phyloP scores from a whole-genome alignment of 768 basidiomycete species.

The Pholiota microspora region DNA sequence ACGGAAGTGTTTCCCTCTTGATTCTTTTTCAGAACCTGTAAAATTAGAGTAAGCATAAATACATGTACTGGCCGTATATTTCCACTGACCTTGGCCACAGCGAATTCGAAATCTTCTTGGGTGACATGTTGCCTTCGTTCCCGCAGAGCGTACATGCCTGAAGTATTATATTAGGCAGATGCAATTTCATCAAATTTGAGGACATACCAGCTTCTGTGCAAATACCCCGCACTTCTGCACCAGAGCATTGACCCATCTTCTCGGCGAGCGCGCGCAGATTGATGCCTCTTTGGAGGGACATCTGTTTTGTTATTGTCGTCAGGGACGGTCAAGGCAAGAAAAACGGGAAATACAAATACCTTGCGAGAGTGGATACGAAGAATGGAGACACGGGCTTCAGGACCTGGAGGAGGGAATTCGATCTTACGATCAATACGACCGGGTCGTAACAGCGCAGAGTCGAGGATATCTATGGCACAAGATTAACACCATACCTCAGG shows the following conservation, averaged over 20 bases:
- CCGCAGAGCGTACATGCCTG: conserved; percentile 92
- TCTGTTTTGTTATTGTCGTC: conserved; percentile 41
- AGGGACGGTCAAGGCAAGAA: neutral
- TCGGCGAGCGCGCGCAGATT: conserved; percentile 94
- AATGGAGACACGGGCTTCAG: conserved; percentile 96
- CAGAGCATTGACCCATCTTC: conserved; percentile 99
- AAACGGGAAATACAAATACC: conserved; percentile 37
- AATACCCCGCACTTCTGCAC: conserved; percentile 96
- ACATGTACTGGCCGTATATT: too few relatives aligned
- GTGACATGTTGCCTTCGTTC: conserved; percentile 97
- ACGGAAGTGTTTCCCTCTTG: conserved; percentile 93
- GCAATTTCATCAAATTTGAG: conserved; percentile 35
- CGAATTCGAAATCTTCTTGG: conserved; percentile 98
- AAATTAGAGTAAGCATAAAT: too few relatives aligned
- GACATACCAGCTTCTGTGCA: conserved; percentile 97
- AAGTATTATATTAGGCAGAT: neutral
- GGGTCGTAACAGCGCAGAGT: conserved; percentile 88
- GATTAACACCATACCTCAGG: neutral
- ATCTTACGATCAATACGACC: conserved; percentile 97
- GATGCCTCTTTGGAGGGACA: conserved; percentile 97
- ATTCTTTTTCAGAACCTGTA: conserved; percentile 89
- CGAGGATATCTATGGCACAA: conserved; percentile 73
- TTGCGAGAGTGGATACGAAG: conserved; percentile 96
- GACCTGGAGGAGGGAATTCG: conserved; percentile 97
- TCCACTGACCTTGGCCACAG: conserved; percentile 81